Evolutionary conservation across 2,329 filamentous ascomycete species (phyloP).

Genomic region (Fusarium concolor): DNA sequence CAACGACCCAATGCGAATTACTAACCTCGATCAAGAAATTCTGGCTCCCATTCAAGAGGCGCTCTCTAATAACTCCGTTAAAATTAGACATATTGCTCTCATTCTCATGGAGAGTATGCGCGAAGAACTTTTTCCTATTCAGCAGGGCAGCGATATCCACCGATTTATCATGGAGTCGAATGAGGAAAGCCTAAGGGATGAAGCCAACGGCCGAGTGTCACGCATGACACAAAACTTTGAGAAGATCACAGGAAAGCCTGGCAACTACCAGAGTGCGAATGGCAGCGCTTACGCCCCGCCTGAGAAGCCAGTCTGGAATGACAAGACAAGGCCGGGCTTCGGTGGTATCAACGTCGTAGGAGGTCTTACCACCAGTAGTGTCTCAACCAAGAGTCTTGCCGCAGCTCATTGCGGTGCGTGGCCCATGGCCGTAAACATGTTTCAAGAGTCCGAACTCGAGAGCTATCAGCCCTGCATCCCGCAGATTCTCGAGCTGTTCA

Average conservation of each 20-base stretch:
- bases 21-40: constrained; percentile 52
- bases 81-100: constrained; percentile 58
- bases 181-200: constrained; percentile 47
- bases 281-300: constrained; percentile 44
- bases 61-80: constrained; percentile 45
- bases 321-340: constrained; percentile 32
- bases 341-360: constrained; percentile 56
- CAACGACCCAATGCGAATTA: constrained; percentile 55
- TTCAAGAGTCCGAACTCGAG: constrained; percentile 55
- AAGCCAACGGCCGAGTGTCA: constrained; percentile 45
- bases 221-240: constrained; percentile 46
- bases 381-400: constrained; percentile 57
- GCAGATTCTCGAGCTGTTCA: constrained; percentile 52
- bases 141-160: constrained; percentile 54
- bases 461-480: constrained; percentile 60
- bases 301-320: constrained; percentile 42
- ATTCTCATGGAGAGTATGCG: constrained; percentile 59
- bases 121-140: constrained; percentile 58
- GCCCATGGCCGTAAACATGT: constrained; percentile 57
- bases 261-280: constrained; percentile 34
- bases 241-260: constrained; percentile 38
- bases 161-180: constrained; percentile 49
- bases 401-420: constrained; percentile 57
- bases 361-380: constrained; percentile 55
- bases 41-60: constrained; percentile 43